Evolutionary conservation across 2,329 filamentous ascomycete species (phyloP), one percentile per base, ranked within the genome.

Genomic region (Cladosporium sp.): DNA sequence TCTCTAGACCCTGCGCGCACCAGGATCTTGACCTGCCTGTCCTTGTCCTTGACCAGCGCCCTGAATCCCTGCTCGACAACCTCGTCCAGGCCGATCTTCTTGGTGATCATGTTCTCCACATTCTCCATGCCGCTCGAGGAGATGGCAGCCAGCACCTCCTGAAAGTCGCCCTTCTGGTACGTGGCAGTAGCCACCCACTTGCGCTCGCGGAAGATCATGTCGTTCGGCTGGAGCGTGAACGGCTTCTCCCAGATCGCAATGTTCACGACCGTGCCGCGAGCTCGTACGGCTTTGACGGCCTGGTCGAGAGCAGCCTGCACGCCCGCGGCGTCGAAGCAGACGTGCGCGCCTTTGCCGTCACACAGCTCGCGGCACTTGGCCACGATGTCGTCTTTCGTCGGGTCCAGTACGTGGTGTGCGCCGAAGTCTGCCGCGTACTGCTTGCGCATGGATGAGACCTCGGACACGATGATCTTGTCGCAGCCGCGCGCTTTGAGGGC

Each of bases 211-310:
- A 80, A 79, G 3, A 76, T 72, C 34, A 80, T 66, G 53, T 75
- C 71, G 52, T 79, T 80, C 4, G 76, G 74, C 33, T 68, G 66
- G 40, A 80, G 69, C 0, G 68, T 70, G 43, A 71, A 74, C n/a
- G 71, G 63, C 62, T 78, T 77, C 63, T 78, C 76, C 76, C 77
- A 79, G 35, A 81, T 75, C 8, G 77, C 78, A 48, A 80, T 77
- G 52, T 80, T 80, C 52, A 80, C 72, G 31, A 79, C 68, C 2
- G 75, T 78, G 3, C 77, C 77, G 41, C 75, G 61, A 10, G 75
- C 74, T 37, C 76, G 71, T 32, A 77, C 67, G 0, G 76, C 73
- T 37, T 73, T 69, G 10, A 80, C 68, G 1, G 75, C 77, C 49
- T 71, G 66, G 49, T 79, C 73, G 6, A 80, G 68, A 7, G 72